Evolutionary conservation across 2,329 filamentous ascomycete species (phyloP).

Genomic region (Uncinocarpus reesii): DNA sequence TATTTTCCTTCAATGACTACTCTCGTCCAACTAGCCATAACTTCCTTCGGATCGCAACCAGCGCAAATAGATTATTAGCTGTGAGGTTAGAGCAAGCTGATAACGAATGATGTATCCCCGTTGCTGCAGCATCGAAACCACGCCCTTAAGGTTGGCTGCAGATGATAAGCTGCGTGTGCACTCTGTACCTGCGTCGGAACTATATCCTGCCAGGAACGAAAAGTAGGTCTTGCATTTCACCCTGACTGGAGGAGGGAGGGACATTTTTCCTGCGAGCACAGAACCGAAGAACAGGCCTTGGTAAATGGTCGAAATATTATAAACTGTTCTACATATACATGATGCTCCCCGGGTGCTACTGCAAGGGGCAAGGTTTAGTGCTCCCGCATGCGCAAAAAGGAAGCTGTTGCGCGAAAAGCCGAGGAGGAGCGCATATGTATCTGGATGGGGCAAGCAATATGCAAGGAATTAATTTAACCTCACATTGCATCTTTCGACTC

Average conservation of each 20-base stretch:
- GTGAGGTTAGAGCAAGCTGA: no score
- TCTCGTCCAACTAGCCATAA: no score
- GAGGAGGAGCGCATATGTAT: constrained; percentile 4
- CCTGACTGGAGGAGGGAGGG: background rate
- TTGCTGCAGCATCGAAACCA: background rate
- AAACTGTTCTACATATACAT: background rate
- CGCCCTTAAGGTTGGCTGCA: constrained; percentile 1
- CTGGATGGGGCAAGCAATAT: background rate
- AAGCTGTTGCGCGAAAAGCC: background rate
- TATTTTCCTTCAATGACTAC: no score
- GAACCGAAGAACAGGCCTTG: background rate
- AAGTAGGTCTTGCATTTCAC: background rate
- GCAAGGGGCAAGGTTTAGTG: constrained; percentile 13
- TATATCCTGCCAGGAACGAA: background rate
- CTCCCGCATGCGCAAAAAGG: constrained; percentile 2
- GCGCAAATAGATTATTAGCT: no score
- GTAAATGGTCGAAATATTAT: background rate
- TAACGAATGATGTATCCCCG: no score
- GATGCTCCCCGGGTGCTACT: background rate
- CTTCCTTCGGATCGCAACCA: no score
- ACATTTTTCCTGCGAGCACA: background rate
- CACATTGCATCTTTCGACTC: constrained; percentile 11
- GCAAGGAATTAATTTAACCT: constrained; percentile 10
- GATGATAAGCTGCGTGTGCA: background rate
- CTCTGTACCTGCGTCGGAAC: constrained; percentile 5